Evolutionary conservation across 225 moss, liverwort and hornwort species (phyloP).

Genomic region (Rhytidiadelphus loreus): DNA sequence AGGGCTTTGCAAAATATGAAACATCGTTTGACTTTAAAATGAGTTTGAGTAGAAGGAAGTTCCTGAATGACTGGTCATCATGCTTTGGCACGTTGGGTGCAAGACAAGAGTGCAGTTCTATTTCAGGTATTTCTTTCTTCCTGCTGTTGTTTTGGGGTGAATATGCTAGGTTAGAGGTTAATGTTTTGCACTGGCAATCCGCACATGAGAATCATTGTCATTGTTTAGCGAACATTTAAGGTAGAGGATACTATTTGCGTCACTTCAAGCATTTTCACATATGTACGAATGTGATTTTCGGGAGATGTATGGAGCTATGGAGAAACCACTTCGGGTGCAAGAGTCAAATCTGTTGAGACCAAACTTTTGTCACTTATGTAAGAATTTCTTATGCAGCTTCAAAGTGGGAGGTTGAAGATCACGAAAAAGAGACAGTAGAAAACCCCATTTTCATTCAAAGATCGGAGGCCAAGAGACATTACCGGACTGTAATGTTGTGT

Average conservation of each 20-base stretch:
- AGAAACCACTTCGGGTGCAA: neutral
- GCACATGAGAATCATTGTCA: neutral
- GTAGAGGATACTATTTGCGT: neutral
- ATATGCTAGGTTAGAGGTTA: neutral
- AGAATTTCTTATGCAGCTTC: neutral
- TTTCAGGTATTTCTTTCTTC: neutral
- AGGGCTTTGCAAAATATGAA: slow-evolving; percentile 36
- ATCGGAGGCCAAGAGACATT: no score
- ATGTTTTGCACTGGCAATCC: neutral
- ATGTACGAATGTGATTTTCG: neutral
- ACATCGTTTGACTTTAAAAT: neutral
- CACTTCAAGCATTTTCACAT: neutral
- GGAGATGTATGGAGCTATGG: neutral
- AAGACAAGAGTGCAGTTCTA: neutral
- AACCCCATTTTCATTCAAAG: neutral
- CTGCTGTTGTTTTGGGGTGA: neutral
- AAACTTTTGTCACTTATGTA: no score
- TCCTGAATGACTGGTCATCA: neutral
- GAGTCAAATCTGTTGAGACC: neutral
- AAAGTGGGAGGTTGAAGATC: neutral
- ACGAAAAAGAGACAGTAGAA: neutral
- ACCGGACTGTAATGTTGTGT: no score
- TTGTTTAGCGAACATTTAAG: neutral
- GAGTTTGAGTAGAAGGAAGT: neutral
- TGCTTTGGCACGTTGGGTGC: neutral